A percentile compares a stretch with the other conserved stretches of the same genome.
Conservation (phyloP, 345 rosid species). For the Pistacia vera region DNA sequence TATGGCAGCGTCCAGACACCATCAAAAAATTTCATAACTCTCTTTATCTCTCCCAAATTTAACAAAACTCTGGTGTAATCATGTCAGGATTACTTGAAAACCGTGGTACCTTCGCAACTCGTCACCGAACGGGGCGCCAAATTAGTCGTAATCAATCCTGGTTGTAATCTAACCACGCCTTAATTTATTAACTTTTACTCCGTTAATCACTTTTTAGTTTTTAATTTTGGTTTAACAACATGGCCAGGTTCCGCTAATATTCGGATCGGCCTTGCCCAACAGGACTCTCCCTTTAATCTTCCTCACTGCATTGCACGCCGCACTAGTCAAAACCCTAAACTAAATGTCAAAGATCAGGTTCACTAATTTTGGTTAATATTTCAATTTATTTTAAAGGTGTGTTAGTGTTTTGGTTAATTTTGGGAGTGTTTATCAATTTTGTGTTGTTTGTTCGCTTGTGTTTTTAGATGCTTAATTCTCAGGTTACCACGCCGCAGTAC, state of each 20-base stretch:
- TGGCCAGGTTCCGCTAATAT: constrained; percentile 68
- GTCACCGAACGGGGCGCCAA: constrained; percentile 85
- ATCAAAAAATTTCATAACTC: neutral
- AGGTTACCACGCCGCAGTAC: constrained; percentile 73
- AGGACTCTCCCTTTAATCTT: constrained; percentile 67
- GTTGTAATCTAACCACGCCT: constrained; percentile 26
- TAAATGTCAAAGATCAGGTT: constrained; percentile 77
- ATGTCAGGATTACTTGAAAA: constrained; percentile 88
- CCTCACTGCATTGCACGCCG: constrained; percentile 88
- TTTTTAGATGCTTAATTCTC: constrained; percentile 73
- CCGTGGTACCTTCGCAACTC: constrained; percentile 89
- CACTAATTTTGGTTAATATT: neutral
- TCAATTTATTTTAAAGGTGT: neutral
- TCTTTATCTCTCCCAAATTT: neutral
- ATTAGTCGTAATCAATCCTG: constrained; percentile 85
- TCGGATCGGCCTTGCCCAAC: constrained; percentile 79
- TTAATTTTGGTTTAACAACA: neutral
- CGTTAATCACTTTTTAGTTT: neutral
- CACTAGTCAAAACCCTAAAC: constrained; percentile 45
- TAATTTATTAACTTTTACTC: neutral
- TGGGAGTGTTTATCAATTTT: neutral
- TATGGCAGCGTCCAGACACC: neutral
- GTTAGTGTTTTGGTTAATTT: neutral
- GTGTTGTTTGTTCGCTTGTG: neutral
- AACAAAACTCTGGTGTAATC: neutral